phyloP scores from a whole-genome alignment of 2,329 filamentous ascomycete species.

The Fusarium gaditjirri region DNA sequence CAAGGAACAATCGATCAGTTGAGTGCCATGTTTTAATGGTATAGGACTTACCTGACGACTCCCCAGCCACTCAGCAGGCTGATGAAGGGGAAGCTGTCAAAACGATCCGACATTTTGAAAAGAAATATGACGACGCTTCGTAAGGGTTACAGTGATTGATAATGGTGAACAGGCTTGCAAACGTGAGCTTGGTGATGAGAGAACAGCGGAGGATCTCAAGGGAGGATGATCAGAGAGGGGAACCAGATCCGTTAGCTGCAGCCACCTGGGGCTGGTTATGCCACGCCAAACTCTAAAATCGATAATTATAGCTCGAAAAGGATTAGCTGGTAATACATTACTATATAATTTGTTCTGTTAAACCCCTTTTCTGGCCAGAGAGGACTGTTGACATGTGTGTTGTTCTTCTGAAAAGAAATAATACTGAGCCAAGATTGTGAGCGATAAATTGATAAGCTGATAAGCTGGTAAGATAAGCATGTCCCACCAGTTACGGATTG shows the following conservation, averaged over 20 bases:
- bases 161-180: background rate
- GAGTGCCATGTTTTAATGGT: background rate
- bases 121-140: too few species aligned
- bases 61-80: conserved; percentile 7
- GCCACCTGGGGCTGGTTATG: background rate
- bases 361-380: accelerated
- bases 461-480: background rate
- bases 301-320: background rate
- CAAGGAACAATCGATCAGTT: background rate
- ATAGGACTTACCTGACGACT: background rate
- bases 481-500: accelerated
- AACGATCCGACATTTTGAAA: background rate
- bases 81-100: background rate
- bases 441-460: background rate
- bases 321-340: accelerated
- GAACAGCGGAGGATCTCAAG: background rate
- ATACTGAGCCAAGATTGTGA: background rate
- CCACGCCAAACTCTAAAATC: background rate
- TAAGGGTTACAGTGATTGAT: accelerated
- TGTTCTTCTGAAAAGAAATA: accelerated
- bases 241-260: background rate
- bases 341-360: accelerated
- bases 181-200: accelerated
- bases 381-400: accelerated
- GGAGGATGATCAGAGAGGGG: background rate